These are phyloP conservation scores for Fallopia convolvulus DNA, from an alignment of 148 eudicot species.

Conservation along the genomic window DNA sequence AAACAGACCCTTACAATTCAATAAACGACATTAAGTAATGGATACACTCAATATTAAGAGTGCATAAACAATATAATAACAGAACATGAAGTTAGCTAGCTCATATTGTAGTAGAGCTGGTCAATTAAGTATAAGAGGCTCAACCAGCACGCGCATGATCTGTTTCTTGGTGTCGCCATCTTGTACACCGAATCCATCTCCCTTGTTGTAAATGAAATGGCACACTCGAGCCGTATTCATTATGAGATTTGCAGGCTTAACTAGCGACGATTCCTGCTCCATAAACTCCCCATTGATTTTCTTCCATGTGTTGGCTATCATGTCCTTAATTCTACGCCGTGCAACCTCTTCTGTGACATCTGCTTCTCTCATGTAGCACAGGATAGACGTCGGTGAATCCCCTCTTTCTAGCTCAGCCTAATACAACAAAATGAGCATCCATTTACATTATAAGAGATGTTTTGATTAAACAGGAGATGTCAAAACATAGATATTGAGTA, in stretches of 20 bases:
- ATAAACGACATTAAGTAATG: too few species aligned
- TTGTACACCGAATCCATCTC: constrained; percentile 43
- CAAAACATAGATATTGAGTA: too few species aligned
- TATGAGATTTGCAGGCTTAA: constrained; percentile 17
- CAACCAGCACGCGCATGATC: constrained; percentile 25
- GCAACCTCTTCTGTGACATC: constrained; percentile 34
- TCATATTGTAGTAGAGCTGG: neutral
- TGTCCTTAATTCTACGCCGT: constrained; percentile 21
- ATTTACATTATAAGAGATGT: neutral
- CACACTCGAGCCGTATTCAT: constrained; percentile 37
- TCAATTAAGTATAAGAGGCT: constrained; percentile 18
- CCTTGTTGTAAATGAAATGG: constrained; percentile 39
- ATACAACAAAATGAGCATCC: neutral
- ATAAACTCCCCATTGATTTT: constrained; percentile 30
- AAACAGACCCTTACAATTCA: too few species aligned
- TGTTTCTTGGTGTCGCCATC: constrained; percentile 23
- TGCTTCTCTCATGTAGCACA: constrained; percentile 41
- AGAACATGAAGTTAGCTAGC: too few species aligned
- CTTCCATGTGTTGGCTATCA: constrained; percentile 29
- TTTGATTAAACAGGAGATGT: too few species aligned
- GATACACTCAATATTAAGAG: too few species aligned
- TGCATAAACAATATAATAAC: too few species aligned
- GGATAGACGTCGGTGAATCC: constrained; percentile 38
- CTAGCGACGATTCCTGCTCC: neutral
- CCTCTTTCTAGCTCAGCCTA: constrained; percentile 50